Conservation (phyloP, 129 eudicot genomes). For the Daucus carota region DNA sequence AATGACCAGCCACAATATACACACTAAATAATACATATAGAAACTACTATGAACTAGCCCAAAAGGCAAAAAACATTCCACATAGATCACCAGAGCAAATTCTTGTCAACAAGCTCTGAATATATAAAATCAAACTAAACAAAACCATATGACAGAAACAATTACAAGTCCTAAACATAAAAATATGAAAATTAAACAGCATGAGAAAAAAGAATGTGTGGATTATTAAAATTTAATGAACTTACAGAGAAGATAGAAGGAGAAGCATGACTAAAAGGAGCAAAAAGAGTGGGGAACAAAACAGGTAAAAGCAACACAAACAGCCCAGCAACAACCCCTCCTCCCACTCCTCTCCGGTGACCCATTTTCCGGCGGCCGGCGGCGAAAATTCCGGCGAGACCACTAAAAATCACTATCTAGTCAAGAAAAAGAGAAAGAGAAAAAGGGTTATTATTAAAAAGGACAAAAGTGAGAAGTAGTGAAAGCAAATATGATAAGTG, state of each 20-base stretch:
- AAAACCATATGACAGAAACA: neutral
- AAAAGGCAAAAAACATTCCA: neutral
- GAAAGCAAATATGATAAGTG: neutral
- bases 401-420: neutral
- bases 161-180: neutral
- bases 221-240: neutral
- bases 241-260: conserved; percentile 55
- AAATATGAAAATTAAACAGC: conserved; percentile 5
- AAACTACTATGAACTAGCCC: neutral
- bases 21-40: neutral
- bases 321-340: conserved; percentile 32
- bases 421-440: neutral
- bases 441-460: neutral
- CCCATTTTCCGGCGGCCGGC: conserved; percentile 22
- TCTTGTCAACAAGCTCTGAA: neutral
- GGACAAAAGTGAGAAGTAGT: neutral
- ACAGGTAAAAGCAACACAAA: conserved; percentile 36
- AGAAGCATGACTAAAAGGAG: conserved; percentile 46
- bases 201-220: neutral
- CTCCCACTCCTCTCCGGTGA: conserved; percentile 18
- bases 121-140: neutral
- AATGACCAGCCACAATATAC: neutral
- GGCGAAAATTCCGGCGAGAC: neutral
- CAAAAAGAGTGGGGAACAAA: conserved; percentile 27
- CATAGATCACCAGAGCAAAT: neutral